Conservation (phyloP, 768 basidiomycete species). For the Nidularia pulvinata region DNA sequence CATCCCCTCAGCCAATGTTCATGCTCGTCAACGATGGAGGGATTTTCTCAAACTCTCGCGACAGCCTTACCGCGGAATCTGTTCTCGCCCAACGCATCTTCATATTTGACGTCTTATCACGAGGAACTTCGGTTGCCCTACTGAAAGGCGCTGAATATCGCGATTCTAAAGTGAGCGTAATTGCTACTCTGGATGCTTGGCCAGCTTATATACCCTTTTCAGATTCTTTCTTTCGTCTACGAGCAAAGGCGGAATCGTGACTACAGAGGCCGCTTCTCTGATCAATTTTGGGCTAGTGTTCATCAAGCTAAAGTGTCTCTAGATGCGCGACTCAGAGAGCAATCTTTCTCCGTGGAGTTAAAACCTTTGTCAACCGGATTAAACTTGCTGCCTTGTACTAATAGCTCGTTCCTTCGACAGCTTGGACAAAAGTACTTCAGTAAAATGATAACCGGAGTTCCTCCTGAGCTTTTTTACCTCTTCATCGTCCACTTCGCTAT, state of each 20-base stretch:
- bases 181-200: neutral
- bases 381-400: neutral
- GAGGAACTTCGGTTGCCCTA: constrained; percentile 47
- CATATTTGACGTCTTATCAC: constrained; percentile 45
- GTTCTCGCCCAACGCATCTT: constrained; percentile 49
- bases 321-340: no score
- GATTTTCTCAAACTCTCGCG: constrained; percentile 4
- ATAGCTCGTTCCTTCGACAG: constrained; percentile 3
- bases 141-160: constrained; percentile 57
- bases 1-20: constrained; percentile 61
- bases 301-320: neutral
- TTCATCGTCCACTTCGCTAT: constrained; percentile 24
- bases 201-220: neutral
- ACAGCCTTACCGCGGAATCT: constrained; percentile 12
- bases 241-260: constrained; percentile 18
- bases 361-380: no score
- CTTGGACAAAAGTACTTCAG: no score
- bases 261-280: constrained; percentile 1
- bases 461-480: constrained; percentile 14
- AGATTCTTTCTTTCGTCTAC: constrained; percentile 65
- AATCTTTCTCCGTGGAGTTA: no score
- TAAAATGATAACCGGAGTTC: no score
- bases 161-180: constrained; percentile 54
- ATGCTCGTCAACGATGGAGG: constrained; percentile 58
- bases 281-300: neutral